Percentiles rank a stretch among this genome's conserved stretches.
Conservation (phyloP, 495 filamentous ascomycete genomes). For the Daldinia bambusicola region DNA sequence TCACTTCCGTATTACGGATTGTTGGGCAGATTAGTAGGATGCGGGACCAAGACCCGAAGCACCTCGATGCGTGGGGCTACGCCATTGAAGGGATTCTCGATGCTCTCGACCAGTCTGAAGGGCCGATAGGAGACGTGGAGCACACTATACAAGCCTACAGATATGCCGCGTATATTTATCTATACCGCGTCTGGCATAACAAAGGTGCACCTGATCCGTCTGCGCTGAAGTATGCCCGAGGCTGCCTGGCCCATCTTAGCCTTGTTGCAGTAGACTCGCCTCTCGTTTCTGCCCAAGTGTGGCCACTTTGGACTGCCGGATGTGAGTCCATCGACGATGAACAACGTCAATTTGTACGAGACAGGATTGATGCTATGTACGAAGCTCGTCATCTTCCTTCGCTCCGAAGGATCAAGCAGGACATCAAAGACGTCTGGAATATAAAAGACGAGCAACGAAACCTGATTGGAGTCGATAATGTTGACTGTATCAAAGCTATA, state of each 20-base stretch:
- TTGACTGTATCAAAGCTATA: conserved; percentile 47
- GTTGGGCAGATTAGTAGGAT: conserved; percentile 47
- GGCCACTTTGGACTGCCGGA: conserved; percentile 48
- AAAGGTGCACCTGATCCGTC: conserved; percentile 40
- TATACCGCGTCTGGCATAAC: conserved; percentile 47
- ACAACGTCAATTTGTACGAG: conserved; percentile 42
- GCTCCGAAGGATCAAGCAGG: conserved; percentile 40
- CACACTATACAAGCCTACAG: conserved; percentile 45
- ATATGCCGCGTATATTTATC: conserved; percentile 47
- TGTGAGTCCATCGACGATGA: conserved; percentile 45
- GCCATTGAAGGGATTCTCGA: conserved; percentile 31
- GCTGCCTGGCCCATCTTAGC: conserved; percentile 39
- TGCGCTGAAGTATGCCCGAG: conserved; percentile 35
- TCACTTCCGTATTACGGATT: conserved; percentile 36
- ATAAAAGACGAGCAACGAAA: conserved; percentile 45
- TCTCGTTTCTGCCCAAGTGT: conserved; percentile 46
- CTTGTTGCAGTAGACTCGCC: conserved; percentile 40
- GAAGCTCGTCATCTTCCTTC: conserved; percentile 45
- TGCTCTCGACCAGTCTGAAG: conserved; percentile 23
- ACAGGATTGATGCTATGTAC: conserved; percentile 43
- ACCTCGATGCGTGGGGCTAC: conserved; percentile 28
- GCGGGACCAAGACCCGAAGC: conserved; percentile 18
- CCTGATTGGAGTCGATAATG: conserved; percentile 42
- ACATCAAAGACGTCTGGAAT: conserved; percentile 46
- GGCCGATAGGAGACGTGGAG: conserved; percentile 30